A percentile compares a stretch with the other conserved stretches of the same genome.
Evolutionary conservation across 1,284 basidiomycete species (phyloP).

Genomic region (Leccinum holopus): DNA sequence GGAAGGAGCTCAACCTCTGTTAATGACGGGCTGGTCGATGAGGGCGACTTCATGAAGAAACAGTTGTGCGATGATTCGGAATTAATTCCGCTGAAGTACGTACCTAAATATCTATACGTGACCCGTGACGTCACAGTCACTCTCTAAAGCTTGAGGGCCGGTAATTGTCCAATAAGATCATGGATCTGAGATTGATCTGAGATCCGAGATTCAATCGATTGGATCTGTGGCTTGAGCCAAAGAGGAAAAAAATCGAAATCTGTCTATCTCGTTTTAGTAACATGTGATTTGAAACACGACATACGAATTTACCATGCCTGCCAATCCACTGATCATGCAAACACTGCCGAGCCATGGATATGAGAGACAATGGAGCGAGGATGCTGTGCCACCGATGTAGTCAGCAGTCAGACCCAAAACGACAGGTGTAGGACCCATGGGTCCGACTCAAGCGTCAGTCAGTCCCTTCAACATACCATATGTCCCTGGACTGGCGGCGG

Average conservation of each 20-base stretch:
- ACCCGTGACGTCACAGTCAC: background rate
- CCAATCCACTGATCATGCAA: too few species aligned
- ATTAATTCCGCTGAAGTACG: background rate
- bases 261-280: background rate
- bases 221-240: background rate
- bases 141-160: background rate
- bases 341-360: constrained; percentile 67
- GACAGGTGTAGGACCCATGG: constrained; percentile 91
- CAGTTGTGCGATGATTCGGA: background rate
- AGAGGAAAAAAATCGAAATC: background rate
- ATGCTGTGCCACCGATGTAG: constrained; percentile 65
- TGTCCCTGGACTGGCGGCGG: constrained; percentile 73
- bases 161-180: background rate
- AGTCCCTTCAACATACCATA: constrained; percentile 91
- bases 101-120: background rate
- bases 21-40: background rate
- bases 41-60: background rate
- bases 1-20: background rate
- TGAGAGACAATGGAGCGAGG: too few species aligned
- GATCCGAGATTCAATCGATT: background rate
- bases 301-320: too few species aligned
- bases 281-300: too few species aligned
- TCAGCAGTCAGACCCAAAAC: constrained; percentile 95
- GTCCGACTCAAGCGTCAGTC: constrained; percentile 79
- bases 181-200: background rate